Base-by-base conservation (phyloP, 306 rosid genomes). In the Vigna trinervia region DNA sequence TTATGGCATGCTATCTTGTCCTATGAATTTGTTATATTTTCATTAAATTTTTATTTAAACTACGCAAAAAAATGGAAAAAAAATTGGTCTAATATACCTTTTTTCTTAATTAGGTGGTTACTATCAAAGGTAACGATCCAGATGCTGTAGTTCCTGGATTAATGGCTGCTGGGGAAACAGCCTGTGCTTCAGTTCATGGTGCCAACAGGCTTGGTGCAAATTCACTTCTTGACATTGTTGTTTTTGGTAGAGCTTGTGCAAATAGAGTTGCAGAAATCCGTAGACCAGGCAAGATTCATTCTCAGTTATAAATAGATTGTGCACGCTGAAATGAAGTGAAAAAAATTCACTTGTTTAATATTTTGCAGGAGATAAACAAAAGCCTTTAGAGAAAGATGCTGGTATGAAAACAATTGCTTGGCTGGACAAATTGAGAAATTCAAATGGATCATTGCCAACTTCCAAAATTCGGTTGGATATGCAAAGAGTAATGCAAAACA, bases 161-260 rank as follows among this genome's bases (percentile, higher is more conserved):
- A 74, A 82, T 93, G 97, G 97, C 97, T 60, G 97, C 97, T 69
- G 97, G 97, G 48, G 97, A 93, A 87, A 84, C 96, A 38, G 97
- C 96, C 34, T 93, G 98, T 84, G 98, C 98, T 20, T 90, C 98
- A 1, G 98, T 93, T 69, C 98, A 93, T 48, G 98, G 98, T 34
- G 93, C 98, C 70, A 93, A 93, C 83, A 85, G 98, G 81, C 98
- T 93, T 77, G 98, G 98, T 61, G 98, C 98, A 65, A 93, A 93
- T 81, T 93, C 98, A 36, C 96, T 93, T 78, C 94, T 93, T 60
- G 98, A 90, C 81, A 93, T 93, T 77, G 98, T 93, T 78, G 96
- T 90, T 79, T 93, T 90, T 58, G 98, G 98, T 8, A 88, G 98
- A 73, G 98, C 98, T 72, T 90, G 96, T 81, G 98, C 98, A 51